These are phyloP conservation scores for Aspergillus amoenus DNA, from an alignment of 2,329 filamentous ascomycete genomes.

Conservation along the genomic window DNA sequence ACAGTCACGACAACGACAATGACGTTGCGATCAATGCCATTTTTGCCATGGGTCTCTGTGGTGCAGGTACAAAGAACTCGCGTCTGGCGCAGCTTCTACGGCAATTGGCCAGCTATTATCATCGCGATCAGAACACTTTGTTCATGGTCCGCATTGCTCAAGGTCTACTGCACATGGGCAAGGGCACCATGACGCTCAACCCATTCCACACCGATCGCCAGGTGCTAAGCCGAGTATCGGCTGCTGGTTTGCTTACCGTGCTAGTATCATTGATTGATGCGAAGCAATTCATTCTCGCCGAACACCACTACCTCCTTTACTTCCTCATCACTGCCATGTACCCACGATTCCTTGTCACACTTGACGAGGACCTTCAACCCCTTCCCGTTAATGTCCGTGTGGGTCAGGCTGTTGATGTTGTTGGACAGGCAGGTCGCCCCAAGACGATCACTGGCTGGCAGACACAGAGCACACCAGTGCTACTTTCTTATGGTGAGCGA, in stretches of 20 bases:
- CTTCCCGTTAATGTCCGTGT: conserved; percentile 95
- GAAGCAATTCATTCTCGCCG: conserved; percentile 74
- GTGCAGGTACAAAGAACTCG: conserved; percentile 97
- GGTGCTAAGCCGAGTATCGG: conserved; percentile 86
- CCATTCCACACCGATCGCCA: conserved; percentile 99
- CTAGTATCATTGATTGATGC: conserved; percentile 93
- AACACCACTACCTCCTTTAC: conserved; percentile 91
- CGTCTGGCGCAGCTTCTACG: conserved; percentile 89
- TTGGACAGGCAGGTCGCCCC: conserved; percentile 91
- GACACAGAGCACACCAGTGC: conserved; percentile 96
- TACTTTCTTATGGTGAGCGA: conserved; percentile 90
- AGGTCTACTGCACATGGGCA: conserved; percentile 97
- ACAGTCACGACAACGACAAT: conserved; percentile 98
- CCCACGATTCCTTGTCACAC: conserved; percentile 90
- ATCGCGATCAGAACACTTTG: conserved; percentile 89
- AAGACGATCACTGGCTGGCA: conserved; percentile 99
- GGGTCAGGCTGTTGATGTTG: conserved; percentile 96
- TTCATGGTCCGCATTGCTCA: conserved; percentile 99
- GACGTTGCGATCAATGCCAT: conserved; percentile 98
- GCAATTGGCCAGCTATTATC: conserved; percentile 96
- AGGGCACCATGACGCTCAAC: conserved; percentile 91
- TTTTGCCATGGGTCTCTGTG: conserved; percentile 96
- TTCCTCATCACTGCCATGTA: conserved; percentile 97
- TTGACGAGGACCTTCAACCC: conserved; percentile 92
- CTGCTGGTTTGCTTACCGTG: conserved; percentile 84